Evolutionary conservation across 345 rosid genomes (phyloP).

Genomic region (Populus euphratica): DNA sequence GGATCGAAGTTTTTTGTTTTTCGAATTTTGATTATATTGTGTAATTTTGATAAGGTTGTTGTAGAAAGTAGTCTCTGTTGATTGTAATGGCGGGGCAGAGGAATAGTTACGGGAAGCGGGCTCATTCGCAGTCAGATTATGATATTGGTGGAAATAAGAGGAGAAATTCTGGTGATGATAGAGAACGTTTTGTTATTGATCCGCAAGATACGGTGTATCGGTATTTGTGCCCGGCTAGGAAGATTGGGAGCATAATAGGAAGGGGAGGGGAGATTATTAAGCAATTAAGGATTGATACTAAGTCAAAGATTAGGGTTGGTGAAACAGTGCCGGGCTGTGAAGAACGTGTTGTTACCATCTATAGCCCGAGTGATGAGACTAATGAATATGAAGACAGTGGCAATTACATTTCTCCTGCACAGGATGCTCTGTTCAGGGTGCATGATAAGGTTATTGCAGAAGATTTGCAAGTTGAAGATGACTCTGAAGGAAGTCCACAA

Average conservation of each 20-base stretch:
- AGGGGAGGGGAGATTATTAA: conserved; percentile 92
- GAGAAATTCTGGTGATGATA: conserved; percentile 66
- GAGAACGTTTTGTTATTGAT: conserved; percentile 54
- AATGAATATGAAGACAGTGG: conserved; percentile 58
- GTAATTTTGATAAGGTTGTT: neutral
- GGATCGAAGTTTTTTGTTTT: neutral
- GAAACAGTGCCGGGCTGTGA: conserved; percentile 73
- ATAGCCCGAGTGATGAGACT: conserved; percentile 82
- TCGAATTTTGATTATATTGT: neutral
- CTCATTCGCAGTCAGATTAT: conserved; percentile 67
- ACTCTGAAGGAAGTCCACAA: conserved; percentile 50
- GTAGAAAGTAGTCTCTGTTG: neutral
- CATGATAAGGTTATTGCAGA: conserved; percentile 81
- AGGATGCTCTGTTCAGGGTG: conserved; percentile 84
- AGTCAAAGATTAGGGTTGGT: conserved; percentile 81
- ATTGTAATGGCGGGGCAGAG: conserved; percentile 66
- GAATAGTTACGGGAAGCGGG: conserved; percentile 74
- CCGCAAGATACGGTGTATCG: conserved; percentile 77
- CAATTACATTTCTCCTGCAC: conserved; percentile 67
- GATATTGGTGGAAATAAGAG: conserved; percentile 66
- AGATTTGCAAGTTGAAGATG: conserved; percentile 60
- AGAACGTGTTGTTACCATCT: conserved; percentile 89
- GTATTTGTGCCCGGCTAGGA: conserved; percentile 75
- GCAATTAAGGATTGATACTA: conserved; percentile 79
- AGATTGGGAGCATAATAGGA: conserved; percentile 94